phyloP scores from a whole-genome alignment of 1,139 yeast species.

The Protomyces inouyei region DNA sequence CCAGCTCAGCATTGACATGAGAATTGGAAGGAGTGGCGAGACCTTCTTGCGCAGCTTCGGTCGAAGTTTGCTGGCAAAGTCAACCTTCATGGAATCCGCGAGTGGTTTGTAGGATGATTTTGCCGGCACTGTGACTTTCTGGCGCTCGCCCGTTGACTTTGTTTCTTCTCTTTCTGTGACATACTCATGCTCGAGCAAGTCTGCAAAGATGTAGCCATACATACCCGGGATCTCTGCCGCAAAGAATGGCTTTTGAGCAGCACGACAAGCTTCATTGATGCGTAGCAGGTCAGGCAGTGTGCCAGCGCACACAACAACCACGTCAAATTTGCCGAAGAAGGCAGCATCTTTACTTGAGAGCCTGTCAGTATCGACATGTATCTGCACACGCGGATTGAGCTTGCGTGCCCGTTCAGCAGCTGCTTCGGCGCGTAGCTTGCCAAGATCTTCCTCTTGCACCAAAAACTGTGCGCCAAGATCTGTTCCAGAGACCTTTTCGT shows the following conservation, averaged over 20 bases:
- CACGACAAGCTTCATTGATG: constrained; percentile 53
- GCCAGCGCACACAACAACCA: constrained; percentile 72
- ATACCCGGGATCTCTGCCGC: constrained; percentile 69
- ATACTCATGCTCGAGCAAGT: constrained; percentile 61
- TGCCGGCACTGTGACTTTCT: background rate
- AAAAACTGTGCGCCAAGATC: constrained; percentile 80
- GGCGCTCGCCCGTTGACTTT: constrained; percentile 4
- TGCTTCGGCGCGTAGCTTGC: constrained; percentile 50
- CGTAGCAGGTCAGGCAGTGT: constrained; percentile 43
- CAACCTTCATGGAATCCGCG: constrained; percentile 2
- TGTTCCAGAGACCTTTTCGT: constrained; percentile 50
- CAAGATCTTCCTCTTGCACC: constrained; percentile 49
- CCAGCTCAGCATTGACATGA: constrained; percentile 4
- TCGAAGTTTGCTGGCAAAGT: constrained; percentile 16
- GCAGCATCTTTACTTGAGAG: constrained; percentile 40
- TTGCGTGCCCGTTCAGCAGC: constrained; percentile 56
- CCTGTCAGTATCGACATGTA: constrained; percentile 42
- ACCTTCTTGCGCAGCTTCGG: constrained; percentile 19
- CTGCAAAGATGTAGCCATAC: constrained; percentile 76
- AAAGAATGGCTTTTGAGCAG: constrained; percentile 59
- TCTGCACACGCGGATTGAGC: constrained; percentile 70
- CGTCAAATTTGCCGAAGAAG: constrained; percentile 58
- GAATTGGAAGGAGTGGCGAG: constrained; percentile 33
- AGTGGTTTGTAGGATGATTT: constrained; percentile 4
- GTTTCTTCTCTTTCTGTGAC: constrained; percentile 33